Evolutionary conservation across 768 basidiomycete species (phyloP).

Genomic region (Pleurotus pulmonarius): DNA sequence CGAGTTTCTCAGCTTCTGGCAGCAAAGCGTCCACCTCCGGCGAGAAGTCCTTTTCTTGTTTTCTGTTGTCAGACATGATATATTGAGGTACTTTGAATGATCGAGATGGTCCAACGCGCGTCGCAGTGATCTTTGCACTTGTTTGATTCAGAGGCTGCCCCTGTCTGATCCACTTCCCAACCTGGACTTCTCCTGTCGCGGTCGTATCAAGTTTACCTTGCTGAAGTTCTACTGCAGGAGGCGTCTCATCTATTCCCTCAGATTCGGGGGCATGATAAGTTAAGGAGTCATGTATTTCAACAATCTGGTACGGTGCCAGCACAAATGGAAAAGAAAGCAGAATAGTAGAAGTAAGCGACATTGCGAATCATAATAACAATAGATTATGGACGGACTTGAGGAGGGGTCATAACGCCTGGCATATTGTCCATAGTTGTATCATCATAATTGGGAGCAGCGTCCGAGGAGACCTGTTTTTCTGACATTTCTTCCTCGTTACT

Average conservation of each 20-base stretch:
- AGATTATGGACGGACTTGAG: constrained; percentile 48
- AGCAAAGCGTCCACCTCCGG: constrained; percentile 76
- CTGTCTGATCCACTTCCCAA: neutral
- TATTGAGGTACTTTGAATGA: constrained; percentile 32
- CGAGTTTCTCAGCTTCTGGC: constrained; percentile 61
- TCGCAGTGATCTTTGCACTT: constrained; percentile 50
- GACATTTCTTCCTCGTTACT: constrained; percentile 4
- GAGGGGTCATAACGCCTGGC: constrained; percentile 21
- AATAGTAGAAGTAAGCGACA: constrained; percentile 27
- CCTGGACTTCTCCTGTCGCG: neutral
- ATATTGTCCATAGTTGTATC: constrained; percentile 26
- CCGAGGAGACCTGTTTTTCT: neutral
- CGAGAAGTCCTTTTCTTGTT: constrained; percentile 85
- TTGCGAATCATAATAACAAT: constrained; percentile 23
- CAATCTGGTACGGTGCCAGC: constrained; percentile 28
- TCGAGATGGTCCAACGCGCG: constrained; percentile 41
- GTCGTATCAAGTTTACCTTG: neutral
- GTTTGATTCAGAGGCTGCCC: constrained; percentile 21
- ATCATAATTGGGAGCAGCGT: constrained; percentile 1
- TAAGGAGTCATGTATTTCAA: constrained; percentile 25
- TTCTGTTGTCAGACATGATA: constrained; percentile 77
- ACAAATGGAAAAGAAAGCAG: constrained; percentile 24
- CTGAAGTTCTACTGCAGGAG: constrained; percentile 12
- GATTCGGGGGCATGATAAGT: constrained; percentile 23
- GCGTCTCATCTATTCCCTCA: neutral